Conservation (phyloP, 2,329 filamentous ascomycete species). For the Nemania sp. region DNA sequence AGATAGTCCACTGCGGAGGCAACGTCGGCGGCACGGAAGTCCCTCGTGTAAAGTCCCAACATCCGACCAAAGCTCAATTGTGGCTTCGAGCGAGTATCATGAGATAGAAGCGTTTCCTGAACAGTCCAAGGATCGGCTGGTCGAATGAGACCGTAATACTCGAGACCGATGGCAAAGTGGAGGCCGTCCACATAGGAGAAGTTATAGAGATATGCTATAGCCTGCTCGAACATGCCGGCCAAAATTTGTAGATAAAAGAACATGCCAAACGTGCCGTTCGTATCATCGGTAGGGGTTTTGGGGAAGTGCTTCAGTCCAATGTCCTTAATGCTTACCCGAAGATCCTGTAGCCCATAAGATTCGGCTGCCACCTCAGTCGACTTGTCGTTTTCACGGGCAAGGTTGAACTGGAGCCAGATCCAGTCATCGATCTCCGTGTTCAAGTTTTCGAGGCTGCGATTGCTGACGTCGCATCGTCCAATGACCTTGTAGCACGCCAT, state of each 20-base stretch:
- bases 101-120: constrained; percentile 70
- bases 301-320: constrained; percentile 92
- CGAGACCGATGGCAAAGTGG: constrained; percentile 88
- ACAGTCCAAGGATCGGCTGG: constrained; percentile 79
- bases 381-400: constrained; percentile 68
- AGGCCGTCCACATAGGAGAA: constrained; percentile 93
- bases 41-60: constrained; percentile 91
- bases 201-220: constrained; percentile 85
- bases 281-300: constrained; percentile 76
- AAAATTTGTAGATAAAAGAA: constrained; percentile 93
- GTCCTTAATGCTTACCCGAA: constrained; percentile 81
- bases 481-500: constrained; percentile 99
- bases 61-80: constrained; percentile 95
- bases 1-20: constrained; percentile 94
- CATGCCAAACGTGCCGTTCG: constrained; percentile 77
- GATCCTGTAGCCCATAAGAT: constrained; percentile 66
- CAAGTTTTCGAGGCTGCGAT: constrained; percentile 66
- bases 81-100: constrained; percentile 70
- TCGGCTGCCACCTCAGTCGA: constrained; percentile 68
- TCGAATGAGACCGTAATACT: constrained; percentile 86
- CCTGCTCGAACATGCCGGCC: constrained; percentile 91
- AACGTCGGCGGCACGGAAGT: constrained; percentile 90
- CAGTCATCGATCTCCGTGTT: constrained; percentile 71
- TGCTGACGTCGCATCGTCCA: constrained; percentile 72
- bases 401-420: constrained; percentile 74